Base-by-base conservation (phyloP, 306 rosid species). In the Sindora glabra region DNA sequence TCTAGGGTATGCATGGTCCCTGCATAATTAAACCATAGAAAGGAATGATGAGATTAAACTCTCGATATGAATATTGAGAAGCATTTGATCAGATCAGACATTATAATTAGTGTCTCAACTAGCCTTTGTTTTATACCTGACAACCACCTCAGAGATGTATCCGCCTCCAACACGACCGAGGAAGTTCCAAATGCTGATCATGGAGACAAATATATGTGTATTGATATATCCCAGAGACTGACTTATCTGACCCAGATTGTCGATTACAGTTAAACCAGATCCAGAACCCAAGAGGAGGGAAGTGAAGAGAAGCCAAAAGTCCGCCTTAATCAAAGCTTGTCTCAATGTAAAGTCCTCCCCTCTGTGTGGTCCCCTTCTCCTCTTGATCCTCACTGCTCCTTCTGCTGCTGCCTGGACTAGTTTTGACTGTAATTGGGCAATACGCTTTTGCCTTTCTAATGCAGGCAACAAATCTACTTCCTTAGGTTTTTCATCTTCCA, bases 141-240 rank as follows among this genome's bases (percentile, higher is more conserved):
- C 90, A 56, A 86, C 78, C 66, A 83, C 21, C 80, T 92, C 99
- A 10, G 99, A 92, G 62, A 89, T 76, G 84, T 78, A 92, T 24
- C 99, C 96, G 0, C 96, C 94, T 24, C 95, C 96, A 21, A 92
- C 88, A 3, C 99, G 96, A 44, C 99, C 99, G 5, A 92, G 90
- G 56, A 92, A 92, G 83, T 92, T 92, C 96, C 99, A 92, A 63
- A 92, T 84, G 51, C 99, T 92, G 79, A 92, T 74, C 85, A 89
- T 44, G 62, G 96, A 92, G 38, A 88, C 95, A 29, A 88, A 92
- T 36, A 89, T 83, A 63, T 88, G 90, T 0, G 90, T 52, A 26
- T 82, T 78, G 8, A 70, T 71, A 62, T 82, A 89, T 14, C 85
- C 84, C 4, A 92, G 76, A 62, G 99, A 86, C 64, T 86, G 82